Evolutionary conservation across 352 stramenopile species (phyloP).

Genomic region (Phytophthora megakarya): DNA sequence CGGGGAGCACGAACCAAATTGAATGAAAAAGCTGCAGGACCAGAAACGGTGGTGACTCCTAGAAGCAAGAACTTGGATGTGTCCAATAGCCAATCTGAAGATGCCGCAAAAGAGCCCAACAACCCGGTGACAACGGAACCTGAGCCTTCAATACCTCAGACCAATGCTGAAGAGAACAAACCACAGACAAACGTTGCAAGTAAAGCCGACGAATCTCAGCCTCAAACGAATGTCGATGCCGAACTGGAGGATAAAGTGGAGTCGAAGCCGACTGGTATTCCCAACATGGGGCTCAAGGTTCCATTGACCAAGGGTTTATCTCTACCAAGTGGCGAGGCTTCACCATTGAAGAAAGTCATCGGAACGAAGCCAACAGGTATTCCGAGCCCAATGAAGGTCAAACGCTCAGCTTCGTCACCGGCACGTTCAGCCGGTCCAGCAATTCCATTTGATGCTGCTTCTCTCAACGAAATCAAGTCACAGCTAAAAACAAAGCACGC

Average conservation of each 20-base stretch:
- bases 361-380: constrained; percentile 21
- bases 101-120: not conserved
- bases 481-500: constrained; percentile 62
- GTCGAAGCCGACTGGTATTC: constrained; percentile 22
- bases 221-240: not conserved
- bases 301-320: constrained; percentile 47
- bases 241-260: constrained; percentile 25
- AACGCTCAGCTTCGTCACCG: constrained; percentile 21
- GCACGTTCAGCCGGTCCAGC: constrained; percentile 27
- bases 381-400: constrained; percentile 42
- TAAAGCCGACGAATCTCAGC: constrained; percentile 24
- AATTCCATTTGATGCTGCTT: constrained; percentile 57
- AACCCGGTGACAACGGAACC: constrained; percentile 6
- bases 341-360: constrained; percentile 37
- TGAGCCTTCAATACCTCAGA: not conserved
- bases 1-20: constrained; percentile 32
- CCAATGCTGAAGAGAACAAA: constrained; percentile 8
- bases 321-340: constrained; percentile 9
- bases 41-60: constrained; percentile 35
- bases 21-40: constrained; percentile 18
- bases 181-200: not conserved
- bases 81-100: not conserved
- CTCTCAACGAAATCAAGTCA: constrained; percentile 62
- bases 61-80: constrained; percentile 19
- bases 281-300: constrained; percentile 42